A percentile compares a stretch with the other conserved stretches of the same genome.
Conservation (phyloP, 306 rosid species). For the Morella rubra region DNA sequence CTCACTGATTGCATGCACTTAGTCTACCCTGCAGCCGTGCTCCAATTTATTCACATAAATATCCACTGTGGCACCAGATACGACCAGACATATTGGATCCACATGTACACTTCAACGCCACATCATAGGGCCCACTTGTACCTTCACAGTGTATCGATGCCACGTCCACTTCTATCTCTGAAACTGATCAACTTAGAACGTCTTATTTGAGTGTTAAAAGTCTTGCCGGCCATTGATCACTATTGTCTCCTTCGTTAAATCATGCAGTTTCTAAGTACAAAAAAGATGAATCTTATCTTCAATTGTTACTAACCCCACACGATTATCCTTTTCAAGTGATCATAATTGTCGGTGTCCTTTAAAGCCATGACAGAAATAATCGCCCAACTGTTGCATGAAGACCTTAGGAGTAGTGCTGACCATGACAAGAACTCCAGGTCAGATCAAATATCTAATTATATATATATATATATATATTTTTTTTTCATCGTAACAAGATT, state of each 20-base stretch:
- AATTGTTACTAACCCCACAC: constrained; percentile 42
- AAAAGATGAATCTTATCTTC: constrained; percentile 45
- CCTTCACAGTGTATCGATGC: constrained; percentile 24
- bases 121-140: constrained; percentile 49
- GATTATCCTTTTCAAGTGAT: constrained; percentile 23
- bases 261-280: constrained; percentile 38
- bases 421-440: constrained; percentile 44
- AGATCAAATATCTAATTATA: constrained; percentile 1
- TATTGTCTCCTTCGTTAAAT: constrained; percentile 37
- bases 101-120: constrained; percentile 21
- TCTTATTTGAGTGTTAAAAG: constrained; percentile 32
- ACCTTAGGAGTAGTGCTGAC: constrained; percentile 14
- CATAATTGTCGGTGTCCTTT: neutral
- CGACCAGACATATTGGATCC: neutral
- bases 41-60: neutral
- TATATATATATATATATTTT: too few species aligned
- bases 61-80: neutral
- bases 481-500: too few species aligned
- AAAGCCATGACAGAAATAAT: constrained; percentile 2
- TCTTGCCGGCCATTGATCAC: constrained; percentile 51
- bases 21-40: neutral
- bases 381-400: neutral
- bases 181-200: constrained; percentile 30
- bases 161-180: constrained; percentile 42
- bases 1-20: too few species aligned